phyloP scores from a whole-genome alignment of 306 rosid species.

The Cicer yamashitae region DNA sequence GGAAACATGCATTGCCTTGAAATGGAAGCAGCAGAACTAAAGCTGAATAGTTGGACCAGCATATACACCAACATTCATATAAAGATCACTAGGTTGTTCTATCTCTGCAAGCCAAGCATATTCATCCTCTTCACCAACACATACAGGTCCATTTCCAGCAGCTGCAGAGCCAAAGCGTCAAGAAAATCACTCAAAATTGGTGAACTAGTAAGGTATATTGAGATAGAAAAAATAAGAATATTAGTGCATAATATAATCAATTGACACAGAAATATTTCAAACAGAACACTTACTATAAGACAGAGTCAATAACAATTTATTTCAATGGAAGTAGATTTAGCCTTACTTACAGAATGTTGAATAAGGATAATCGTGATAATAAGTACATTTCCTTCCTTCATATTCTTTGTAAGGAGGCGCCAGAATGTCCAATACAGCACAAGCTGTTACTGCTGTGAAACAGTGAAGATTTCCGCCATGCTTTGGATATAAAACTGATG shows the following conservation, averaged over 20 bases:
- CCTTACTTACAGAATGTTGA: constrained; percentile 67
- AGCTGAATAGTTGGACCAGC: constrained; percentile 73
- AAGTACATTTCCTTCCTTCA: constrained; percentile 86
- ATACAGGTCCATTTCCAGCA: constrained; percentile 48
- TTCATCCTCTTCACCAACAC: constrained; percentile 68
- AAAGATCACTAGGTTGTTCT: constrained; percentile 68
- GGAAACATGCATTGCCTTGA: constrained; percentile 16
- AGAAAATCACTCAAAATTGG: constrained; percentile 26
- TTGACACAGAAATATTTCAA: neutral
- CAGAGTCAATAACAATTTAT: neutral
- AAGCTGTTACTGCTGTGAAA: constrained; percentile 85
- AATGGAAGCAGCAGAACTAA: constrained; percentile 45
- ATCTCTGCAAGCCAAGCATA: constrained; percentile 90
- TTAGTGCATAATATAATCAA: neutral
- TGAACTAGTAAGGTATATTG: too few species aligned
- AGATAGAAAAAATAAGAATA: too few species aligned
- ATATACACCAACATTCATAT: constrained; percentile 78
- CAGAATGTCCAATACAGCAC: constrained; percentile 89
- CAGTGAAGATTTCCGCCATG: constrained; percentile 88
- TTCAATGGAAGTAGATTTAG: neutral
- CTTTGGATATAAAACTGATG: constrained; percentile 80
- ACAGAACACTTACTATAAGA: neutral
- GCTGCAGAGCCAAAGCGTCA: constrained; percentile 52
- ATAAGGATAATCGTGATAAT: constrained; percentile 80
- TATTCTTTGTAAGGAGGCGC: constrained; percentile 82